Base-by-base conservation (phyloP, 192 early-diverging fungal species). In the Phlyctochytrium planicorne region DNA sequence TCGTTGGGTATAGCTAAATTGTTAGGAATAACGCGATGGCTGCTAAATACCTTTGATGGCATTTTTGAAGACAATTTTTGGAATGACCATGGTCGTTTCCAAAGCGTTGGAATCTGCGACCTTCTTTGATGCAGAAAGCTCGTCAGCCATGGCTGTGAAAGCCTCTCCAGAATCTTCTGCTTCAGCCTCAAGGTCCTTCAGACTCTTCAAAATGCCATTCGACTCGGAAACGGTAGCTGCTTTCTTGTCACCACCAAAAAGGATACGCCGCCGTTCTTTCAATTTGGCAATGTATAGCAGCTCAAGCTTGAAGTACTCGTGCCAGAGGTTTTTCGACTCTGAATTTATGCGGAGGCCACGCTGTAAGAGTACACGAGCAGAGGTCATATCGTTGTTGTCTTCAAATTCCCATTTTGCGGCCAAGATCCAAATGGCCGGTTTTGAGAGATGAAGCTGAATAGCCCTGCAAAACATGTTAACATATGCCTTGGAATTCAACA, bases 291-390 rank as follows among this genome's bases (percentile, higher is more conserved):
- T 80, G 69, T 91, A 94, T 27, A 94, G 77, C 25, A 97, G 74
- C 74, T 99, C 97, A 33, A 99, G 83, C 34, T 89, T 87, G 67
- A 97, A 95, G 74, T 97, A 99, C 76, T 96, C 94, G 31, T 87
- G 80, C 94, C 94, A 99, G 35, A 99, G 80, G 63, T 74, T 76
- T 63, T 81, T 74, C 63, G 79, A 71, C 30, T 88, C 81, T 0
- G 89, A 80, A 56, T 94, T 97, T 27, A 97, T 73, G 23, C 95
- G 86, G 53, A 99, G 68, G 0, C 85, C 93, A 2, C 95, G 84
- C 74, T 95, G 94, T 67, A 98, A 68, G 37, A 99, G 75, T 27
- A 90, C 84, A 64, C 95, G 85, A 0, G 95, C 94, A 12, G 89
- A 84, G 1, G 74, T 77, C 67, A 93, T 90, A 74, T 96, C 93